A percentile compares a stretch with the other conserved stretches of the same genome.
Evolutionary conservation across 192 early-diverging fungal species (phyloP).

Genomic region (Coemansia sp.): DNA sequence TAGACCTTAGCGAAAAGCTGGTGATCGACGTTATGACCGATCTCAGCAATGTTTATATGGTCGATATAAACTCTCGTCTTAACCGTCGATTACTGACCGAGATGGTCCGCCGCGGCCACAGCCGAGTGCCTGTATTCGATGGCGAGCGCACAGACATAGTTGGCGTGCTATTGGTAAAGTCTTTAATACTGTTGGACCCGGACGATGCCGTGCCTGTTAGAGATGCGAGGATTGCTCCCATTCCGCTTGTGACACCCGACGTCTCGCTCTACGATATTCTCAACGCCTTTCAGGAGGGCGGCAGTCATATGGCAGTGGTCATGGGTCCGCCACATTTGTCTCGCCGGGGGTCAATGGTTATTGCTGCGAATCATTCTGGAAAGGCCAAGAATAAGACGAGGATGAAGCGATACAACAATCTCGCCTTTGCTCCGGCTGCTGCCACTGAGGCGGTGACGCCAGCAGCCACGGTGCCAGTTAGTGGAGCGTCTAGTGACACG

Average conservation of each 20-base stretch:
- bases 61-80: conserved; percentile 64
- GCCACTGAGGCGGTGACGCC: not conserved
- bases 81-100: conserved; percentile 60
- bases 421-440: not conserved
- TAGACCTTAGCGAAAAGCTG: conserved; percentile 74
- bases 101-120: conserved; percentile 73
- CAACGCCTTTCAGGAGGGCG: conserved; percentile 83
- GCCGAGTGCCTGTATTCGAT: conserved; percentile 74
- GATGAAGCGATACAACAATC: conserved; percentile 1
- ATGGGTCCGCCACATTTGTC: conserved; percentile 38
- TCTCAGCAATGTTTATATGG: conserved; percentile 67
- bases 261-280: conserved; percentile 69
- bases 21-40: conserved; percentile 75
- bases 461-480: not conserved
- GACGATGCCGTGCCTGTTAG: conserved; percentile 68
- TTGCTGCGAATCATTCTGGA: not conserved
- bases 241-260: conserved; percentile 54
- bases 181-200: conserved; percentile 73
- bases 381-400: not conserved
- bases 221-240: conserved; percentile 57
- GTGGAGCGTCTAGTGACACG: conserved; percentile 1
- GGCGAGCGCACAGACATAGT: conserved; percentile 67
- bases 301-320: conserved; percentile 79
- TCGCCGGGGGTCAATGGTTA: conserved; percentile 5
- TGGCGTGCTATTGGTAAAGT: conserved; percentile 78